These are phyloP conservation scores for Acacia acuminata DNA, from an alignment of 306 rosid genomes.

Conservation along the genomic window DNA sequence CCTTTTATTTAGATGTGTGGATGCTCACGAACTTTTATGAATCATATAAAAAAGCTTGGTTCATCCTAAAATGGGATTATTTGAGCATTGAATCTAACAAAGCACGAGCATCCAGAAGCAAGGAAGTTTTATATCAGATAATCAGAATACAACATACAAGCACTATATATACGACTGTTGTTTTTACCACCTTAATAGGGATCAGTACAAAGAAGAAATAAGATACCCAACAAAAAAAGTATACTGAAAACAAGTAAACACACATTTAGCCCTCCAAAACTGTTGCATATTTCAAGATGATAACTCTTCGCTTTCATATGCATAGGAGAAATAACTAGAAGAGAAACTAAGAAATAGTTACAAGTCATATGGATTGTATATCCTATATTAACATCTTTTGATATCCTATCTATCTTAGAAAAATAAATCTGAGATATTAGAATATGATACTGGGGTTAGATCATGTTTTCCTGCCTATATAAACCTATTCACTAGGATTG, in stretches of 20 bases:
- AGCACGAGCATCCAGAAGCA: constrained; percentile 2
- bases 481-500: not conserved
- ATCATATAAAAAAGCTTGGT: constrained; percentile 18
- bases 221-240: not conserved
- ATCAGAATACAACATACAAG: constrained; percentile 3
- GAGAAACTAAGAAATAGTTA: not conserved
- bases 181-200: constrained; percentile 14
- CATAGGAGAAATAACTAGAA: constrained; percentile 18
- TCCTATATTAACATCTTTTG: not conserved
- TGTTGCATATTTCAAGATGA: constrained; percentile 25
- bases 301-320: constrained; percentile 16
- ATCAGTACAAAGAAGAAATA: not conserved
- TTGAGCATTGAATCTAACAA: constrained; percentile 12
- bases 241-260: too few species aligned
- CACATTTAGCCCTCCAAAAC: not conserved
- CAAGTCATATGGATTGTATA: not conserved
- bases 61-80: constrained; percentile 20
- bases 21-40: not conserved
- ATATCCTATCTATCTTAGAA: not conserved
- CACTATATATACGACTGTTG: not conserved
- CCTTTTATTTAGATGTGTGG: not conserved
- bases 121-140: constrained; percentile 19
- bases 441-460: not conserved
- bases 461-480: not conserved
- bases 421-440: not conserved